Evolutionary conservation across 805 yeast species (phyloP).

Genomic region (Schwanniomyces polymorphus): DNA sequence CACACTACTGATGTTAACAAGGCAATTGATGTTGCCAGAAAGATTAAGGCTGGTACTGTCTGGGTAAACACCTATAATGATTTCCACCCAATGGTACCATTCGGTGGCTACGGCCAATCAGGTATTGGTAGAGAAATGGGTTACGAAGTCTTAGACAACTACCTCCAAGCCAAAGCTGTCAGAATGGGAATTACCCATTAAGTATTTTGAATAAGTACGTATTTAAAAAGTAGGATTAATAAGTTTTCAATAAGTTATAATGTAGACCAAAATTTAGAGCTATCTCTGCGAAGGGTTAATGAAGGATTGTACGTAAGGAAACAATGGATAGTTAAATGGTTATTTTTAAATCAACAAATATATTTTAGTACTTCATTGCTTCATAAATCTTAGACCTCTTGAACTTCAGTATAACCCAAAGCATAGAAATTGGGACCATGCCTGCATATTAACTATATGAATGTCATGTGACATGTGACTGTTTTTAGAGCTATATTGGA

Average conservation of each 20-base stretch:
- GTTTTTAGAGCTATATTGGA: background rate
- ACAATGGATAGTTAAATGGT: no score
- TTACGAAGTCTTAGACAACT: constrained; percentile 78
- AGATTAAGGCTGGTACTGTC: constrained; percentile 82
- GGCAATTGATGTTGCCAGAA: constrained; percentile 72
- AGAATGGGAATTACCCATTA: constrained; percentile 43
- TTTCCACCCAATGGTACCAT: constrained; percentile 84
- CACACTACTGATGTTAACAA: constrained; percentile 76
- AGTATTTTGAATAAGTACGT: background rate
- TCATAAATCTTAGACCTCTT: no score
- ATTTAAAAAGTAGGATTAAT: background rate
- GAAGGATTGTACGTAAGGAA: no score
- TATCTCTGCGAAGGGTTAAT: no score
- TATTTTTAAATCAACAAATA: no score
- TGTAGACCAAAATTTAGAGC: no score
- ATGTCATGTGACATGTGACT: constrained; percentile 6
- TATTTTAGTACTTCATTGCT: no score
- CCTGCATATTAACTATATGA: background rate
- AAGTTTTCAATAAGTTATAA: no score
- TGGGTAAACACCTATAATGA: constrained; percentile 93
- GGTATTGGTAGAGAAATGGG: constrained; percentile 97
- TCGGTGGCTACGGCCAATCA: constrained; percentile 89
- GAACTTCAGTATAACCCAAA: no score
- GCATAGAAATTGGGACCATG: no score
- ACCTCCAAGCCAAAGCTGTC: constrained; percentile 85